phyloP scores from a whole-genome alignment of 495 filamentous ascomycete species.

The Trichodelitschia bisporula region DNA sequence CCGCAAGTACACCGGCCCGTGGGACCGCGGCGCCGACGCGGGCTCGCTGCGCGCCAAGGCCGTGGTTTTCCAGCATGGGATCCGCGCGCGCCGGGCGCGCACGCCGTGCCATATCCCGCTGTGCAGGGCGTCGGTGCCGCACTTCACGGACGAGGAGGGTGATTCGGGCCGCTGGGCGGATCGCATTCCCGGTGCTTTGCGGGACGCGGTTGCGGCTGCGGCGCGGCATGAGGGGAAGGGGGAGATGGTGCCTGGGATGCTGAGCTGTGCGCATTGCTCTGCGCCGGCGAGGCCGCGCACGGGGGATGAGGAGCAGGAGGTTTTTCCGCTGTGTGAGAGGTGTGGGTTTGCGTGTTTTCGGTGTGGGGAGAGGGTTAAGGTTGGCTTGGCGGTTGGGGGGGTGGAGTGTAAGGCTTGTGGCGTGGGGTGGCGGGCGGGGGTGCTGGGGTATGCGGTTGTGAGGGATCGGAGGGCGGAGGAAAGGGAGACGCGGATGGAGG shows the following conservation, averaged over 20 bases:
- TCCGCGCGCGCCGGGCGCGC: constrained; percentile 1
- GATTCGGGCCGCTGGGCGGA: constrained; percentile 12
- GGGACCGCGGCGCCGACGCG: constrained; percentile 3
- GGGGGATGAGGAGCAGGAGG: background rate
- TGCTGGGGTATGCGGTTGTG: constrained; percentile 4
- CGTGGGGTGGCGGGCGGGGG: background rate
- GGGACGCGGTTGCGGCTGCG: background rate
- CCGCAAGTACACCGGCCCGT: background rate
- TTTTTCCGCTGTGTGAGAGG: constrained; percentile 5
- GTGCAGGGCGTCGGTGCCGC: constrained; percentile 7
- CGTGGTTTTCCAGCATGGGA: constrained; percentile 5
- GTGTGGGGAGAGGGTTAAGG: constrained; percentile 2
- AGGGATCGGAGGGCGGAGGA: background rate
- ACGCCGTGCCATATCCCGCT: constrained; percentile 5
- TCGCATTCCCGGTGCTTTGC: constrained; percentile 13
- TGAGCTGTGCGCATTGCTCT: constrained; percentile 7
- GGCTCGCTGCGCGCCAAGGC: constrained; percentile 6
- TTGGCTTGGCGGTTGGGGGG: background rate
- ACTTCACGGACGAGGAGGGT: constrained; percentile 7
- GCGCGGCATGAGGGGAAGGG: constrained; percentile 3
- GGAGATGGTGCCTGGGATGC: constrained; percentile 1
- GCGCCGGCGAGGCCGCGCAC: constrained; percentile 4
- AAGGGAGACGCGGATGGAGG: too few relatives aligned
- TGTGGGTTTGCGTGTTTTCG: constrained; percentile 10
- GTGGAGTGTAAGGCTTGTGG: background rate